These are phyloP conservation scores for Aureobasidium pullulans DNA, from an alignment of 2,329 filamentous ascomycete species.

Conservation along the genomic window DNA sequence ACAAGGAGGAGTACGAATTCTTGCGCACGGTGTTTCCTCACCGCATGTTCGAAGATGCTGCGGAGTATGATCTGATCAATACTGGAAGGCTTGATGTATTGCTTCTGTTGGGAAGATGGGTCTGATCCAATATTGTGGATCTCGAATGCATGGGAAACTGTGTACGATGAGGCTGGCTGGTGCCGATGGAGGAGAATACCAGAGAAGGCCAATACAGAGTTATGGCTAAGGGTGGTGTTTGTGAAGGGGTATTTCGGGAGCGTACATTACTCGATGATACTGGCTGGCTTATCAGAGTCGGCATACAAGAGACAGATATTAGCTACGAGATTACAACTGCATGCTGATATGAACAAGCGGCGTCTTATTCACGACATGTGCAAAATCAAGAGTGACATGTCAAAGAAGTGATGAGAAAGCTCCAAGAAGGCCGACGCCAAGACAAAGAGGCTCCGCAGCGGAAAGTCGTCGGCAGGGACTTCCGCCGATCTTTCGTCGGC, in stretches of 20 bases:
- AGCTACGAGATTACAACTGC: no score
- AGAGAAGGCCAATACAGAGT: no score
- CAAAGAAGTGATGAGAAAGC: no score
- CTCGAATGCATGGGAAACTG: background rate
- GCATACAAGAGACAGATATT: no score
- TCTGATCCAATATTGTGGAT: background rate
- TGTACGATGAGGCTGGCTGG: background rate
- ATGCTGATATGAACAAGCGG: no score
- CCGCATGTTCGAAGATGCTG: background rate
- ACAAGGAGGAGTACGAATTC: background rate
- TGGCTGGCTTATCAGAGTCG: no score
- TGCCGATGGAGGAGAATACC: background rate
- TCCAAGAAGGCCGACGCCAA: background rate
- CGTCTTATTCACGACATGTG: no score
- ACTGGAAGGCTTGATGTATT: background rate
- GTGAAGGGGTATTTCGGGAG: no score
- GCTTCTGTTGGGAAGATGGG: background rate
- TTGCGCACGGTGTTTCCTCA: background rate
- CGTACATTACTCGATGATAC: no score
- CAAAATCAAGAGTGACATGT: no score
- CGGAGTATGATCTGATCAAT: constrained; percentile 3
- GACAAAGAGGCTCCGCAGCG: background rate
- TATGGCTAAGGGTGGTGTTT: no score
- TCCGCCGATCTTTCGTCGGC: background rate
- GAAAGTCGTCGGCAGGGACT: constrained; percentile 4